Percentiles rank a stretch among this genome's conserved stretches.
Conservation (phyloP, 768 basidiomycete species). For the Guyanaporus albipodus region DNA sequence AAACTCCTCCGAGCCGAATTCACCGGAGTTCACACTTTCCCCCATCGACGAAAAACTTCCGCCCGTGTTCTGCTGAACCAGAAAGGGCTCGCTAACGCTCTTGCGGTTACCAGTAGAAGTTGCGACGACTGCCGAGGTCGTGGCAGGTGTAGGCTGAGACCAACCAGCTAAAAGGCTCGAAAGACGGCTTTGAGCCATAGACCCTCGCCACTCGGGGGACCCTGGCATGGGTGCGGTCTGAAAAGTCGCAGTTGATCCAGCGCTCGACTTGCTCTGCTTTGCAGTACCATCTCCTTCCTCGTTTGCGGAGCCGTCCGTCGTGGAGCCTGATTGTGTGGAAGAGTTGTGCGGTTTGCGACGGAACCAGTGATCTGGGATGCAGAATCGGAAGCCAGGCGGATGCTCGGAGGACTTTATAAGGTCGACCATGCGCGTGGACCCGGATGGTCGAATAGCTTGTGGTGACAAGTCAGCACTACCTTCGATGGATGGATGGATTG, state of each 20-base stretch:
- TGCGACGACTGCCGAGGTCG: slow-evolving; percentile 28
- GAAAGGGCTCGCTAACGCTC: slow-evolving; percentile 70
- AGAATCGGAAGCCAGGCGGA: slow-evolving; percentile 47
- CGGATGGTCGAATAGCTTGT: slow-evolving; percentile 14
- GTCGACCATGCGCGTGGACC: slow-evolving; percentile 14
- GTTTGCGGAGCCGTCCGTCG: slow-evolving; percentile 42
- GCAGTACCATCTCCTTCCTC: slow-evolving; percentile 60
- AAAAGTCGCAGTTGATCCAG: slow-evolving; percentile 21
- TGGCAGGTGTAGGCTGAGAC: slow-evolving; percentile 46
- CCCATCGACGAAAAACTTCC: slow-evolving; percentile 24
- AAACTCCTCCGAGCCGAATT: slow-evolving; percentile 46
- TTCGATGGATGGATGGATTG: background rate
- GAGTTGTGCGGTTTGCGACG: slow-evolving; percentile 56
- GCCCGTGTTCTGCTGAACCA: slow-evolving; percentile 46
- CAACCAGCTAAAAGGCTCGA: slow-evolving; percentile 67
- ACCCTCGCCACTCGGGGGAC: slow-evolving; percentile 48
- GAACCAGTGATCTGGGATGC: slow-evolving; percentile 79
- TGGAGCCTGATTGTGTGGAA: slow-evolving; percentile 48
- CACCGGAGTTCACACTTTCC: slow-evolving; percentile 29
- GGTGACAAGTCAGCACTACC: background rate
- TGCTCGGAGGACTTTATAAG: slow-evolving; percentile 8
- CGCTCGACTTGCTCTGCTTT: slow-evolving; percentile 39
- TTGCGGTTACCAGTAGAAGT: slow-evolving; percentile 42
- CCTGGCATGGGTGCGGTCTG: slow-evolving; percentile 19
- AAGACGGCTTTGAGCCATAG: slow-evolving; percentile 55